Base-by-base conservation (phyloP, 352 stramenopile species). In the Globisporangium recalcitrans region DNA sequence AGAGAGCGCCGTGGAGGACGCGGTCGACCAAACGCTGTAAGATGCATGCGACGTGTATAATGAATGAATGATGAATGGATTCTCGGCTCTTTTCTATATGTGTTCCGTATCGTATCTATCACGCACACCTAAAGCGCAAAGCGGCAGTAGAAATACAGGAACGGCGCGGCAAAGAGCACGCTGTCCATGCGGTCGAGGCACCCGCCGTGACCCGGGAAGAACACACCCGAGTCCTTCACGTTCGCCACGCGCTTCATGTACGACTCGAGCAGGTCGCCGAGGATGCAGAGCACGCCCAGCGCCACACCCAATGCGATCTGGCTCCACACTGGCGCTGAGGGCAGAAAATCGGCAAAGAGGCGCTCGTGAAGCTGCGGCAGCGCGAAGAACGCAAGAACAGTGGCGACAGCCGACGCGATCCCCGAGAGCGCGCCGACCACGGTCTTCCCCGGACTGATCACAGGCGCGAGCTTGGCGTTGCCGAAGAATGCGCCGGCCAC, bases 151-250 rank as follows among this genome's bases (percentile, higher is more conserved):
- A 82, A 87, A 59, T 82, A 85, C 54, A 92, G 70, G 34, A 63
- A 79, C 9, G 77, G 83, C 51, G 78, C 80, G 8, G 85, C 73
- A 49, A 92, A 81, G 21, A 92, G 70, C 26, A 92, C 80, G 67
- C 80, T 90, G 62, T 90, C 80, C 79, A 90, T 88, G 64, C 83
- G 83, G 53, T 92, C 83, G 36, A 92, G 83, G 60, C 77, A 88
- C 19, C 83, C 83, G 42, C 83, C 83, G 56, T 92, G 83, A 38
- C 83, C 83, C 3, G 83, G 83, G 52, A 92, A 90, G 56, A 92
- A 79, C 31, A 69, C 29, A 19, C 83, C 82, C 22, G 80, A 90
- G 69, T 90, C 82, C 62, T 88, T 92, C 11, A 88, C 72, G 42
- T 77, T 67, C 19, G 80, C 80, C 21, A 87, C 74, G 34, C 83